Evolutionary conservation across 2,329 filamentous ascomycete genomes (phyloP).

Genomic region (Blastomyces emzantsi): DNA sequence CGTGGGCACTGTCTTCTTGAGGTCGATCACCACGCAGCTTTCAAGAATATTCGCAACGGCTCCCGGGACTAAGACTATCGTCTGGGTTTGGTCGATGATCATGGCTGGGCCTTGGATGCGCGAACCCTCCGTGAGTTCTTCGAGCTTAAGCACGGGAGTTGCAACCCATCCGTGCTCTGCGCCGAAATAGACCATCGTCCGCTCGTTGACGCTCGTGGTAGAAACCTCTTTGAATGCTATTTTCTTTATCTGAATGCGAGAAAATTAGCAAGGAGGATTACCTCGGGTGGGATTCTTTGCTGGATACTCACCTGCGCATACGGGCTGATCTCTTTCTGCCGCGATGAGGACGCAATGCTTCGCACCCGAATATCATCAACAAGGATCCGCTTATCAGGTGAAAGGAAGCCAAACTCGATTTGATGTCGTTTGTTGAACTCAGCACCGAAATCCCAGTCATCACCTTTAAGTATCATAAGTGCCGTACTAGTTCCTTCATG

Average conservation of each 20-base stretch:
- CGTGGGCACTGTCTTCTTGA: slow-evolving; percentile 41
- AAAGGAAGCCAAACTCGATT: slow-evolving; percentile 86
- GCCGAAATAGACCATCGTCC: slow-evolving; percentile 31
- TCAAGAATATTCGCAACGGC: slow-evolving; percentile 68
- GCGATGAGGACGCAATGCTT: slow-evolving; percentile 61
- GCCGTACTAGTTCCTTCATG: slow-evolving; percentile 45
- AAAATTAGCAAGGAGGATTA: slow-evolving; percentile 25
- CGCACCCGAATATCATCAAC: slow-evolving; percentile 83
- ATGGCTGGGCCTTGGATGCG: slow-evolving; percentile 60
- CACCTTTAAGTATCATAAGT: slow-evolving; percentile 48
- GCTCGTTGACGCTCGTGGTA: slow-evolving; percentile 45
- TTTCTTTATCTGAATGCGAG: slow-evolving; percentile 19
- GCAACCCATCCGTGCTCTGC: slow-evolving; percentile 24
- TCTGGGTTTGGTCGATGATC: slow-evolving; percentile 65
- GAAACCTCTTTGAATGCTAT: slow-evolving; percentile 46
- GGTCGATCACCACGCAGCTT: slow-evolving; percentile 83
- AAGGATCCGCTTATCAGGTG: slow-evolving; percentile 66
- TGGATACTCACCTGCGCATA: slow-evolving; percentile 51
- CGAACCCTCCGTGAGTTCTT: slow-evolving; percentile 27
- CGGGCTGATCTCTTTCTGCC: slow-evolving; percentile 54
- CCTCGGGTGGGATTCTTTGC: not conserved
- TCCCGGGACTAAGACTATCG: slow-evolving; percentile 76
- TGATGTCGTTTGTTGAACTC: slow-evolving; percentile 80
- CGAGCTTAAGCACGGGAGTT: slow-evolving; percentile 31
- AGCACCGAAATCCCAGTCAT: slow-evolving; percentile 68